Conservation (phyloP, 2,329 filamentous ascomycete species). For the Fusarium falciforme region DNA sequence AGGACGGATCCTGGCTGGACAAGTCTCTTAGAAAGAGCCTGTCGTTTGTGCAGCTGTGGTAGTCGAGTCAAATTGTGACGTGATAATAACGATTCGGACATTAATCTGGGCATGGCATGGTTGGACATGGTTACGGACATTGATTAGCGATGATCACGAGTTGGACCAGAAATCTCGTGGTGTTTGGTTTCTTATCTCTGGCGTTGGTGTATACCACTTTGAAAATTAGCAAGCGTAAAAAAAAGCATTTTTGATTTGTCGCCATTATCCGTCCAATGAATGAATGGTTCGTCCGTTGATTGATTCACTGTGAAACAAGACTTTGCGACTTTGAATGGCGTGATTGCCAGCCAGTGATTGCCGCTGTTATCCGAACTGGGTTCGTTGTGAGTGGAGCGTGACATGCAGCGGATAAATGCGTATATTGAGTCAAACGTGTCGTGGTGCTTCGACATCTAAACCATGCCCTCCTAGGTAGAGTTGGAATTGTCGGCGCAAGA, state of each 20-base stretch:
- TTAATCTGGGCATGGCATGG: slow-evolving; percentile 14
- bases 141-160: background rate
- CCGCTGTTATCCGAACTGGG: background rate
- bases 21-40: slow-evolving; percentile 39
- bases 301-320: background rate
- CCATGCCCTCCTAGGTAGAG: slow-evolving; percentile 12
- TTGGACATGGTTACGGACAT: background rate
- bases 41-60: slow-evolving; percentile 39
- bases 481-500: slow-evolving; percentile 57
- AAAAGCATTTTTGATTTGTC: slow-evolving; percentile 5
- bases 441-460: background rate
- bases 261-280: background rate
- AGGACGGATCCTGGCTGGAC: slow-evolving; percentile 40
- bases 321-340: background rate
- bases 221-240: slow-evolving; percentile 17
- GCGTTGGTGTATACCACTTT: slow-evolving; percentile 8
- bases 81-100: slow-evolving; percentile 8
- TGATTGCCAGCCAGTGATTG: background rate
- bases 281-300: background rate
- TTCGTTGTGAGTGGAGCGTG: background rate
- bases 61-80: background rate
- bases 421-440: background rate
- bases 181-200: background rate
- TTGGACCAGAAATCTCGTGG: background rate
- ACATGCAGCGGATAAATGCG: background rate